Base-by-base conservation (phyloP, 208 protist genomes). In the Tritrichomonas foetus region DNA sequence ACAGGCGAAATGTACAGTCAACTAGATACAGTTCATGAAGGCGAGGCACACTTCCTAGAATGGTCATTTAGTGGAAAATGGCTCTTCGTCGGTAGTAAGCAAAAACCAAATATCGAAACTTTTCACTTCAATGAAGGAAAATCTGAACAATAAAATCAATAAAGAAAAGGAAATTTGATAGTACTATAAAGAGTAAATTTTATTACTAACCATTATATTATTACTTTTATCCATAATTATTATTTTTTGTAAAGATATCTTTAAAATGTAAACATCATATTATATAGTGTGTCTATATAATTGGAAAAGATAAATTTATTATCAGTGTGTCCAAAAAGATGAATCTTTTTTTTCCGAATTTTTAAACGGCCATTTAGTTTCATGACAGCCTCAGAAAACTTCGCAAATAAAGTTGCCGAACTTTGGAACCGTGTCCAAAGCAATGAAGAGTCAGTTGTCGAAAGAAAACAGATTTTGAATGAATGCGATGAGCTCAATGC, bases 371-470 rank as follows among this genome's bases (percentile, higher is more conserved):
- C 74, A 82, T 61, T 41, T 82, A n/a, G n/a, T 50, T 82, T 49
- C 44, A 22, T 50, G 74, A 50, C 41, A 39, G 30, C 74, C 20
- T n/a, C 33, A 82, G 41, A 44, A 50, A 39, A 82, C 30, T 82
- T 53, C 22, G 44, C 3, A 50, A 39, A 53, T 39, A 89, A 33
- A 8, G 22, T 36, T 1, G 57, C 3, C 16, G 78, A 89, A 16
- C 78, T 89, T 57, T 89, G 78, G 78, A 53, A 89, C 16, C 78
- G 47, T 47, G 78, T 89, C 30, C 78, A 89, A 50, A 89, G 41
- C 33, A 89, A 89, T 47, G 78, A 89, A 50, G 78, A 89, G 36
- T 89, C 78, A 39, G 47, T 49, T 33, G 41, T 57, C 11, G 78
- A 53, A 30, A 89, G 41, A 39, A 57, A 53, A 50, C 11, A 89